phyloP scores from a whole-genome alignment of 495 filamentous ascomycete species.

The Copromyces sp. region DNA sequence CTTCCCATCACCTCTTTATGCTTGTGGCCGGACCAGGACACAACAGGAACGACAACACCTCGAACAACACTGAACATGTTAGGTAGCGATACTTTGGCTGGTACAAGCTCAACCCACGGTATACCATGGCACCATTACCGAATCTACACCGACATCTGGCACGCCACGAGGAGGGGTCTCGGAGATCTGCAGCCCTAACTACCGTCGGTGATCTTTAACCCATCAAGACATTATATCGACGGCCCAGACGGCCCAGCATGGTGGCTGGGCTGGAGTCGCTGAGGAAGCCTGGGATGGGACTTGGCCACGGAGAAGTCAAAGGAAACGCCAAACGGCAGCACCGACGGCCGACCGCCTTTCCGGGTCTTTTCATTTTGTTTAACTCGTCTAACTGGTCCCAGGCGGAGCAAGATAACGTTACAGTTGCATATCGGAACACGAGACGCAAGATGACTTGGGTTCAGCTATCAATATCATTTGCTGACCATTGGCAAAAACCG shows the following conservation, averaged over 20 bases:
- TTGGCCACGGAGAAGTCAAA: neutral
- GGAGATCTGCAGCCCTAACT: constrained; percentile 7
- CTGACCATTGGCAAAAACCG: neutral
- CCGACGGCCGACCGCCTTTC: neutral
- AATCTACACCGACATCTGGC: constrained; percentile 11
- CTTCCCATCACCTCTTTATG: neutral
- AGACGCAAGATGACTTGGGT: neutral
- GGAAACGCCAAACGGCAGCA: neutral
- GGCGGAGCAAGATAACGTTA: neutral
- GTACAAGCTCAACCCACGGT: neutral
- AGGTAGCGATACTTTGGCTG: neutral
- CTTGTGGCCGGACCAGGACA: neutral
- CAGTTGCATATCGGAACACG: neutral
- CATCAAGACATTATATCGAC: neutral
- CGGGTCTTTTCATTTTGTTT: neutral
- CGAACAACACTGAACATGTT: neutral
- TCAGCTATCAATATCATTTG: neutral
- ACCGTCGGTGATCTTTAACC: neutral
- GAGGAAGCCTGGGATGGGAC: neutral
- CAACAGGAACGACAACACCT: neutral
- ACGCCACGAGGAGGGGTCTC: constrained; percentile 3
- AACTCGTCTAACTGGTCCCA: neutral
- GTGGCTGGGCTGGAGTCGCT: neutral
- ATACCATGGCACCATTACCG: neutral
- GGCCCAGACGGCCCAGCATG: neutral